Conservation (phyloP, 345 rosid genomes). For the Salix caprea region DNA sequence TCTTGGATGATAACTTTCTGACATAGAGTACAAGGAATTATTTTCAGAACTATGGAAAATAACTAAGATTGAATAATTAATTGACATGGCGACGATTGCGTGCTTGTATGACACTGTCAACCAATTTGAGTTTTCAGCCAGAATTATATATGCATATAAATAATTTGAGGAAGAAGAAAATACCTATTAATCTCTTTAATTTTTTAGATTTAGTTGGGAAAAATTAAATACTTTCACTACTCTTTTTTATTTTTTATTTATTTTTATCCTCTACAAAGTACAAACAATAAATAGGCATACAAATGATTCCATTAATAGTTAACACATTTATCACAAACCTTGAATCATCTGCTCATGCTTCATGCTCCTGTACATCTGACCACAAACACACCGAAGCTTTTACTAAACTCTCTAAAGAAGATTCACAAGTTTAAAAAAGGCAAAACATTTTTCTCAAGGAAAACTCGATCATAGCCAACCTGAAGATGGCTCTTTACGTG, state of each 20-base stretch:
- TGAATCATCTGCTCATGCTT: constrained; percentile 56
- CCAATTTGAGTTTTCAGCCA: neutral
- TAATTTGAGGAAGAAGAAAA: too few relatives aligned
- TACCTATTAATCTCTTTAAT: too few relatives aligned
- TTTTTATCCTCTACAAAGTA: too few relatives aligned
- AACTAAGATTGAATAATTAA: neutral
- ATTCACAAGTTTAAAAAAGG: neutral
- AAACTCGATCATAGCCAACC: constrained; percentile 45
- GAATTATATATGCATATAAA: too few relatives aligned
- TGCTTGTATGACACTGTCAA: too few relatives aligned
- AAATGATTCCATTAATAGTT: too few relatives aligned
- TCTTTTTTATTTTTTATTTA: too few relatives aligned
- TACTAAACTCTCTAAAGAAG: neutral
- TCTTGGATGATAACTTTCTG: constrained; percentile 2
- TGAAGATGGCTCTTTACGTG: constrained; percentile 83
- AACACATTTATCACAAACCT: constrained; percentile 30
- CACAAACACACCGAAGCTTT: neutral
- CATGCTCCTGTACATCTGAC: constrained; percentile 68
- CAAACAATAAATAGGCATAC: too few relatives aligned
- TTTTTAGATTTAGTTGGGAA: too few relatives aligned
- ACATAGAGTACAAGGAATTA: neutral
- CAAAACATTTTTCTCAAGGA: neutral
- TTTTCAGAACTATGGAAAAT: neutral
- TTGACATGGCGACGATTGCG: neutral
- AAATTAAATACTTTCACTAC: too few relatives aligned